Conservation (phyloP, 805 yeast genomes). For the Saturnispora gosingensis region DNA sequence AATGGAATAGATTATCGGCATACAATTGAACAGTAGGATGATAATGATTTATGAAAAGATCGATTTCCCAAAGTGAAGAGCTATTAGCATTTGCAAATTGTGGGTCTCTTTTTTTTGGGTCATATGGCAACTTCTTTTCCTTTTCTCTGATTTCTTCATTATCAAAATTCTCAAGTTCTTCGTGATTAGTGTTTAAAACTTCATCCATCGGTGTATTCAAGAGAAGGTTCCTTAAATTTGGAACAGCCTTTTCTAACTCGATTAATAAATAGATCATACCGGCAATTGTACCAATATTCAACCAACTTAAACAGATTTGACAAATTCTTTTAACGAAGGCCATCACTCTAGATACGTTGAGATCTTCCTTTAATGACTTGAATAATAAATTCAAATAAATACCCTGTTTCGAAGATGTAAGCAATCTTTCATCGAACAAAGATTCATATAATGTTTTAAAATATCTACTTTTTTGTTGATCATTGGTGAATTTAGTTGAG, state of each 20-base stretch:
- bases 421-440: slow-evolving; percentile 72
- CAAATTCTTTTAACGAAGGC: slow-evolving; percentile 88
- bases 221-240: slow-evolving; percentile 58
- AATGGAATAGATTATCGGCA: slow-evolving; percentile 54
- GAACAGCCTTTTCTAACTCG: slow-evolving; percentile 55
- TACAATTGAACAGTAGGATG: slow-evolving; percentile 88
- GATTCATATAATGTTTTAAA: slow-evolving; percentile 87
- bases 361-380: slow-evolving; percentile 72
- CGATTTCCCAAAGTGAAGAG: slow-evolving; percentile 81
- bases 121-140: slow-evolving; percentile 37
- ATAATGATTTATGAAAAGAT: slow-evolving; percentile 66
- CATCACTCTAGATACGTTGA: slow-evolving; percentile 52
- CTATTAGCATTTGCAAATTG: slow-evolving; percentile 74
- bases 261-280: slow-evolving; percentile 72
- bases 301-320: slow-evolving; percentile 80
- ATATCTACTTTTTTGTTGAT: slow-evolving; percentile 46
- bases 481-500: slow-evolving; percentile 39
- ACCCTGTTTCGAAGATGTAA: slow-evolving; percentile 85
- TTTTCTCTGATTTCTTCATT: slow-evolving; percentile 15
- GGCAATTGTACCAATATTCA: slow-evolving; percentile 76
- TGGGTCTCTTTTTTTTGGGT: slow-evolving; percentile 90
- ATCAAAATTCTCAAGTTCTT: slow-evolving; percentile 27
- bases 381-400: slow-evolving; percentile 79
- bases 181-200: slow-evolving; percentile 38
- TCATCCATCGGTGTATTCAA: slow-evolving; percentile 44